Base-by-base conservation (phyloP, 2,329 filamentous ascomycete species). In the Davidsoniella neocaledoniae region DNA sequence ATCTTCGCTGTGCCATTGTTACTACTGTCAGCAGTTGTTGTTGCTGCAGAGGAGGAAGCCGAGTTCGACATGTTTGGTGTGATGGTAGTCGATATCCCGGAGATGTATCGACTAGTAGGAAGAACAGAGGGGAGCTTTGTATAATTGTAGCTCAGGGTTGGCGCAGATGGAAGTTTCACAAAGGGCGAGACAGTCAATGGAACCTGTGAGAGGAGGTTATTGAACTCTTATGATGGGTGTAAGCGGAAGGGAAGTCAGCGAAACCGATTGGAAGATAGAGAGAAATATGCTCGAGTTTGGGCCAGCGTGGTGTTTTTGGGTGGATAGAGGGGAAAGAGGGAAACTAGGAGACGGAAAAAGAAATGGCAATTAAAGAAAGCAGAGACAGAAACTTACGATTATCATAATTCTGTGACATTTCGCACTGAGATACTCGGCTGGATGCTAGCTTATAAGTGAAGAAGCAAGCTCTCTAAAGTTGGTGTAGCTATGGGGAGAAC, bases 91-190 rank as follows among this genome's bases (percentile, higher is more conserved):
- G 64, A 63, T 52, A 74, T 67, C 52, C 73, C 72, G 6, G 78
- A 74, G 26, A 46, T 19, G 47, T 48, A 44, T 39, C 41, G 43
- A 36, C 40, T 49, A 6, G 46, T 12, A 0, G 91, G 90, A 0
- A 96, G 76, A 2, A 86, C 83, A 1, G 86, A 90, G 0, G 90
- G 86, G 61, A 96, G 81, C 9, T 79, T 75, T 62, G 88, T 90
- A 74, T 95, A 96, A 57, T 86, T 94, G 69, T 96, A 96, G 21
- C 91, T 90, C 6, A 98, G 77, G 0, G 88, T 94, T 17, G 88
- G 84, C 23, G 90, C 83, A 26, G 85, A 82, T 9, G 91, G 91
- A 29, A 98, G 81, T 53, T 82, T 83, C 58, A 96, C 78, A 68
- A 95, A 95, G 23, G 91, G 91, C 2, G 90, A 95, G 42, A 96